Evolutionary conservation across 768 basidiomycete species (phyloP).

Genomic region (Phylloporus arenicola): DNA sequence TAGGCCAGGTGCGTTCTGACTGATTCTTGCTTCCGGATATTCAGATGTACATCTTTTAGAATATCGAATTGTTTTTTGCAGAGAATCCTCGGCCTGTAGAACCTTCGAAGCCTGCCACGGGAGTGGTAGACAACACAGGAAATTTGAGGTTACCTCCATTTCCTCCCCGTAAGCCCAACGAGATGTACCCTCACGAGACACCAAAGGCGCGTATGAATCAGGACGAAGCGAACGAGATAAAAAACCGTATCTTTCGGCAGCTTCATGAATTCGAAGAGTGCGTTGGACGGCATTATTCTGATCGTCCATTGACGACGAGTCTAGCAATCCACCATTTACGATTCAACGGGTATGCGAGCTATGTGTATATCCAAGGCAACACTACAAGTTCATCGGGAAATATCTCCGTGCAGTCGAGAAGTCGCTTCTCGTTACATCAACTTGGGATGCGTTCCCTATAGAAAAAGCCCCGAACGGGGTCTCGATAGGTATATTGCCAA

Average conservation of each 20-base stretch:
- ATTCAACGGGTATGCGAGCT: conserved; percentile 88
- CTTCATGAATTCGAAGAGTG: conserved; percentile 75
- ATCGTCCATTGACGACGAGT: conserved; percentile 3
- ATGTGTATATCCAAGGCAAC: conserved; percentile 56
- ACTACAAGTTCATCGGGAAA: conserved; percentile 79
- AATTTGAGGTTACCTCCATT: conserved; percentile 73
- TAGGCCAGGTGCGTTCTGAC: conserved; percentile 48
- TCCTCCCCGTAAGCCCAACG: conserved; percentile 49
- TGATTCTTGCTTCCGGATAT: background rate
- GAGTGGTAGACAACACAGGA: conserved; percentile 35
- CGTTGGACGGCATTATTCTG: conserved; percentile 20
- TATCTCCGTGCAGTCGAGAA: conserved; percentile 85
- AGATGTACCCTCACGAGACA: conserved; percentile 45
- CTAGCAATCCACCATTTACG: conserved; percentile 71
- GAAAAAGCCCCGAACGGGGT: conserved; percentile 29
- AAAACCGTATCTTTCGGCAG: conserved; percentile 52
- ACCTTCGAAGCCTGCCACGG: conserved; percentile 36
- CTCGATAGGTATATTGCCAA: conserved; percentile 30
- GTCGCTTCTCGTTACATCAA: conserved; percentile 77
- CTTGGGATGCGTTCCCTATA: conserved; percentile 65
- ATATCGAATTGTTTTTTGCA: conserved; percentile 44
- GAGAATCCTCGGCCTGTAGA: conserved; percentile 35
- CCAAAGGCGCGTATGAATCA: conserved; percentile 57
- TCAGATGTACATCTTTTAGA: conserved; percentile 32
- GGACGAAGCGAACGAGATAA: conserved; percentile 54